These are phyloP conservation scores for Strobilomyces echinocephalus DNA, from an alignment of 768 basidiomycete genomes.

Conservation along the genomic window DNA sequence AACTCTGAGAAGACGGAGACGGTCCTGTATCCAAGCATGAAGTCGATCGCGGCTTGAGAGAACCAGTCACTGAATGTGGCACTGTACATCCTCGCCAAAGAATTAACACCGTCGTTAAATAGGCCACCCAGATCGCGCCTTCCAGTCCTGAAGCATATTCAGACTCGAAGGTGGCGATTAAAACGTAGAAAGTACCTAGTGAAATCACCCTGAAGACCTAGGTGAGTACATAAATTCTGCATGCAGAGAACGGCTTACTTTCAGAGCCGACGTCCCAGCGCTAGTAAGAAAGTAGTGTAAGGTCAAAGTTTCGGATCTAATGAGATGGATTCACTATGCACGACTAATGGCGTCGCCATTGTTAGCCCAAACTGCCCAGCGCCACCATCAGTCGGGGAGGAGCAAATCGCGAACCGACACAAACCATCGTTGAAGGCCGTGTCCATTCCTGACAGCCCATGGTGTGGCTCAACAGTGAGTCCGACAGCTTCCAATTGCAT, in stretches of 20 bases:
- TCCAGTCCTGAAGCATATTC: constrained; percentile 62
- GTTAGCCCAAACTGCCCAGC: constrained; percentile 83
- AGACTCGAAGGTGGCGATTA: background rate
- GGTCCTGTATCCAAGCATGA: constrained; percentile 83
- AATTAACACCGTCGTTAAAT: constrained; percentile 94
- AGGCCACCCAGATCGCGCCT: constrained; percentile 89
- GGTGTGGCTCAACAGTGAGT: constrained; percentile 50
- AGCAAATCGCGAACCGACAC: constrained; percentile 3
- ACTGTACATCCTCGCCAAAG: constrained; percentile 83
- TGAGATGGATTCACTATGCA: constrained; percentile 57
- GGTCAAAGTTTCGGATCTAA: background rate
- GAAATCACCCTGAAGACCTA: constrained; percentile 64
- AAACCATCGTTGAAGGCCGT: constrained; percentile 74
- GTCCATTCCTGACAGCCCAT: constrained; percentile 59
- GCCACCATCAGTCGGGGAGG: background rate
- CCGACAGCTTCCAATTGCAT: constrained; percentile 72
- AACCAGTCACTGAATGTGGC: constrained; percentile 96
- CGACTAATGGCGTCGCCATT: constrained; percentile 94
- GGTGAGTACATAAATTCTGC: constrained; percentile 5
- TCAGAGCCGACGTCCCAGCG: constrained; percentile 93
- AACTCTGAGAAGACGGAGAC: constrained; percentile 91
- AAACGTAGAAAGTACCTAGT: constrained; percentile 51
- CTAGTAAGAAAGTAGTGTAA: constrained; percentile 37
- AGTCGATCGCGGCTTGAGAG: constrained; percentile 92
- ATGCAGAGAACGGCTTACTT: constrained; percentile 45